Evolutionary conservation across 768 basidiomycete genomes (phyloP).

Genomic region (Suillus weaverae): DNA sequence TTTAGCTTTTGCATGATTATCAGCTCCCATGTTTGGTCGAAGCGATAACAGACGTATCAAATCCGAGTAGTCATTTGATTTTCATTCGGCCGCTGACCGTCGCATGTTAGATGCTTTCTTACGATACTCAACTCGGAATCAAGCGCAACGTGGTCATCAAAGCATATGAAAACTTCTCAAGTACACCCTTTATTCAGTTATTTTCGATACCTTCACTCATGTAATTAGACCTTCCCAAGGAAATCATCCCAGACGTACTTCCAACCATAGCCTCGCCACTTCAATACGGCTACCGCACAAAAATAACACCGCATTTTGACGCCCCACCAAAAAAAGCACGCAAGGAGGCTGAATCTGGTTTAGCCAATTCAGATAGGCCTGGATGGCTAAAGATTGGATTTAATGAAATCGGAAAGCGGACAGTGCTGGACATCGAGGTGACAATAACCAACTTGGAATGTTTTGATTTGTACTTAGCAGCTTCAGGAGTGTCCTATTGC

Average conservation of each 20-base stretch:
- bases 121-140: conserved; percentile 79
- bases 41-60: neutral
- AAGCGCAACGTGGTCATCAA: conserved; percentile 86
- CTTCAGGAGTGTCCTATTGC: conserved; percentile 89
- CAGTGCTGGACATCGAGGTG: conserved; percentile 91
- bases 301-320: conserved; percentile 97
- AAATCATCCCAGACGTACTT: conserved; percentile 62
- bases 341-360: conserved; percentile 2
- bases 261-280: conserved; percentile 85
- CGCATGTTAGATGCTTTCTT: conserved; percentile 71
- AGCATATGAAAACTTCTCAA: conserved; percentile 78
- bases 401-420: conserved; percentile 71
- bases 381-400: conserved; percentile 88
- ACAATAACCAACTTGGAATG: neutral
- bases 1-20: neutral
- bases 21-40: neutral
- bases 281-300: conserved; percentile 92
- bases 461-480: neutral
- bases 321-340: conserved; percentile 54
- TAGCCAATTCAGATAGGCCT: conserved; percentile 36
- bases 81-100: neutral
- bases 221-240: conserved; percentile 46
- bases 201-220: conserved; percentile 30
- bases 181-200: neutral
- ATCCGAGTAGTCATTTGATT: neutral